Base-by-base conservation (phyloP, 2,329 filamentous ascomycete species). In the Nannizzia gypsea region DNA sequence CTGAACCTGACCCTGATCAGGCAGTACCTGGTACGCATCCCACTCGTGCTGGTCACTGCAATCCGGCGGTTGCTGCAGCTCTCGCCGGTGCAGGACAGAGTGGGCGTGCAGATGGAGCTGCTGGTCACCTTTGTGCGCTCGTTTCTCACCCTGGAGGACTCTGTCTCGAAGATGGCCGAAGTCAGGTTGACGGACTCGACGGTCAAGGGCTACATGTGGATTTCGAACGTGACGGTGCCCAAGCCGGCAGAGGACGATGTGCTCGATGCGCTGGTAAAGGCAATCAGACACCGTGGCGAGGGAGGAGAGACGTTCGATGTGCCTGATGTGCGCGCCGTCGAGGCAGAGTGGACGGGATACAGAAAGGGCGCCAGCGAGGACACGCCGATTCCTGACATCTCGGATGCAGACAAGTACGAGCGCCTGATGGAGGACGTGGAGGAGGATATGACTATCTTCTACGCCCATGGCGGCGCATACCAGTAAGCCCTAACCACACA, bases 171-270 rank as follows among this genome's bases (percentile, higher is more conserved):
- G 62, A 74, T 81, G 5, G 92, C 96, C 72, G 76, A 74, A 46
- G 66, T 82, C n/a, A 81, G 82, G 0, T 74, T 81, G 50, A 82
- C 78, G 60, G 86, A 88, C 59, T 81, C 81, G 0, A 84, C 83
- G 0, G 77, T 95, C 68, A 90, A 89, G 69, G 90, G 90, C 2
- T 82, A 81, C 50, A 83, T 93, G 64, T 96, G 91, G 91, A 79
- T 95, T 24, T 86, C 85, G 66, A 87, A 83, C 59, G 85, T 88
- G 46, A 81, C 80, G 0, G 75, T 89, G 15, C 81, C 83, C 0
- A 74, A 75, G 1, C 87, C 85, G 0, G 76, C 81, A 0, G 78
- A 73, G 54, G 60, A 82, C 77, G 71, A 71, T 50, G 70, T 75
- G 8, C 69, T 70, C 54, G 67, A 71, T 28, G 71, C 72, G 1